Percentiles rank a stretch among this genome's conserved stretches.
Conservation (phyloP, 768 basidiomycete genomes). For the Russula brevipes region DNA sequence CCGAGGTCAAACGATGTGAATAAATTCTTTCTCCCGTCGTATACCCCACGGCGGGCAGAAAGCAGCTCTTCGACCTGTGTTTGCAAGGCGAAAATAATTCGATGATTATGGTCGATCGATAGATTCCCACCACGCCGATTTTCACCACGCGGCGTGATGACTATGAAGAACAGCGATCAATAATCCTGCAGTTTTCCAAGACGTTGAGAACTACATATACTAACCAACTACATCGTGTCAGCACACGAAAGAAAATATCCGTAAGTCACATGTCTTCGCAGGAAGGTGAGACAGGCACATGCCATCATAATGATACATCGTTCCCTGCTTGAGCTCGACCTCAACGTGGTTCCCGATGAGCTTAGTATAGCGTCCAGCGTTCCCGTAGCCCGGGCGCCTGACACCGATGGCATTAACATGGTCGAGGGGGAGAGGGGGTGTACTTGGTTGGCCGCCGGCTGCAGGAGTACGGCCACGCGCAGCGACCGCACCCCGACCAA, state of each 20-base stretch:
- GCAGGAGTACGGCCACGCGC: background rate
- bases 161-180: too few relatives aligned
- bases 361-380: constrained; percentile 41
- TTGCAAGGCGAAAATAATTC: constrained; percentile 62
- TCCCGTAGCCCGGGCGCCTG: constrained; percentile 58
- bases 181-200: too few relatives aligned
- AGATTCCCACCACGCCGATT: constrained; percentile 39
- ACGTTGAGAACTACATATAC: too few relatives aligned
- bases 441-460: background rate
- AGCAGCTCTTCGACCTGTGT: constrained; percentile 47
- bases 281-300: constrained; percentile 28
- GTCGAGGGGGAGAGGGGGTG: constrained; percentile 25
- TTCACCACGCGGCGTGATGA: too few relatives aligned
- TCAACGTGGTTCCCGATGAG: constrained; percentile 57
- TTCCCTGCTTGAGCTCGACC: constrained; percentile 52
- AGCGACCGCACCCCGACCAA: too few relatives aligned
- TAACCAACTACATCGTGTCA: constrained; percentile 29
- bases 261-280: background rate
- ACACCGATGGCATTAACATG: constrained; percentile 59
- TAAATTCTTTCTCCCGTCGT: constrained; percentile 75
- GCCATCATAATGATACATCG: constrained; percentile 79
- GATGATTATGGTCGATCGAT: constrained; percentile 62
- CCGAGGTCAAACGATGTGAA: constrained; percentile 59
- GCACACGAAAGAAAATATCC: background rate
- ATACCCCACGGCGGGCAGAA: constrained; percentile 69